phyloP scores from a whole-genome alignment of 495 filamentous ascomycete genomes.

The Evernia prunastri region DNA sequence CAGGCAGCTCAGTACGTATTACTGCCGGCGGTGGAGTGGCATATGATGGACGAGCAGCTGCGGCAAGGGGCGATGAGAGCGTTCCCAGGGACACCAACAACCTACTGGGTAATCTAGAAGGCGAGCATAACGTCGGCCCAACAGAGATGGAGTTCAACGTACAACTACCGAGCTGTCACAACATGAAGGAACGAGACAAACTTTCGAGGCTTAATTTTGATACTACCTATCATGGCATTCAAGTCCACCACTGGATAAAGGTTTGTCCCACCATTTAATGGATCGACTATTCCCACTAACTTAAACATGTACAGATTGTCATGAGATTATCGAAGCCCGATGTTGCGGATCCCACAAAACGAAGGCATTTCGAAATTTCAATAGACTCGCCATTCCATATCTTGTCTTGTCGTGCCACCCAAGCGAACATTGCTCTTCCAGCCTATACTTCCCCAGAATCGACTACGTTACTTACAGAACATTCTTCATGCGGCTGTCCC shows the following conservation, averaged over 20 bases:
- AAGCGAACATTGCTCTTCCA: slow-evolving; percentile 83
- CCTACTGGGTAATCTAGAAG: slow-evolving; percentile 70
- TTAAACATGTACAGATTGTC: slow-evolving; percentile 63
- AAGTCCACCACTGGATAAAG: slow-evolving; percentile 99
- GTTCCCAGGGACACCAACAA: slow-evolving; percentile 55
- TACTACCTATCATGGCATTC: slow-evolving; percentile 91
- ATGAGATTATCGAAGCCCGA: slow-evolving; percentile 91
- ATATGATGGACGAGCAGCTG: slow-evolving; percentile 54
- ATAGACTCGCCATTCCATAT: slow-evolving; percentile 97
- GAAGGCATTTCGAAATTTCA: slow-evolving; percentile 95
- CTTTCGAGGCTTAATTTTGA: slow-evolving; percentile 75
- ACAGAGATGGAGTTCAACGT: slow-evolving; percentile 98
- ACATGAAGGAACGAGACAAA: slow-evolving; percentile 74
- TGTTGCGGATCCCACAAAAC: slow-evolving; percentile 67
- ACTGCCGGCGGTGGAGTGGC: slow-evolving; percentile 74
- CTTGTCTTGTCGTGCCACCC: slow-evolving; percentile 86
- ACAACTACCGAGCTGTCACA: slow-evolving; percentile 85
- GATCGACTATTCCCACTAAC: slow-evolving; percentile 7
- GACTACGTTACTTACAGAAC: slow-evolving; percentile 41
- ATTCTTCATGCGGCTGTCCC: slow-evolving; percentile 70
- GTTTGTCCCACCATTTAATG: slow-evolving; percentile 43
- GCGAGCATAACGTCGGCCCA: slow-evolving; percentile 64
- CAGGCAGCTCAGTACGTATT: slow-evolving; percentile 71
- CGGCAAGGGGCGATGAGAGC: slow-evolving; percentile 52
- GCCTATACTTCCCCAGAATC: slow-evolving; percentile 66